Evolutionary conservation across 176 grass and related monocot species (phyloP).

Genomic region (Elymus sibiricus): DNA sequence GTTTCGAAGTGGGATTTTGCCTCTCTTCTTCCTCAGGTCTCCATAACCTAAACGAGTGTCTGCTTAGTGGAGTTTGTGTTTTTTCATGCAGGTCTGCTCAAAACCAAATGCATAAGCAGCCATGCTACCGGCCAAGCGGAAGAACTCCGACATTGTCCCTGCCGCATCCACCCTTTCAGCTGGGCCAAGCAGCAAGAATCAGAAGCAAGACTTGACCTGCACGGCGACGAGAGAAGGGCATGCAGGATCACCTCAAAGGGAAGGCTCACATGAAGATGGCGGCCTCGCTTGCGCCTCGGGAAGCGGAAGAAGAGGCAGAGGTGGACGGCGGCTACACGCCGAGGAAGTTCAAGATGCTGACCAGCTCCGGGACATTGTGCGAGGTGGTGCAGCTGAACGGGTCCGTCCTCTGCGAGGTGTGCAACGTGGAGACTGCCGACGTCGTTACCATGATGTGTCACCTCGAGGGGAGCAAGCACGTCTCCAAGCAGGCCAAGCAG

Average conservation of each 20-base stretch:
- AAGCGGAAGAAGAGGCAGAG: background rate
- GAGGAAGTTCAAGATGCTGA: background rate
- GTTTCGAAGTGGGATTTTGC: background rate
- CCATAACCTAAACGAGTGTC: background rate
- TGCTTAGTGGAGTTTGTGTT: background rate
- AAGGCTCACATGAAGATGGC: conserved; percentile 21
- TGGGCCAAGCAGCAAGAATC: background rate
- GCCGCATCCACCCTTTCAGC: background rate
- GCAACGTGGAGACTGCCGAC: background rate
- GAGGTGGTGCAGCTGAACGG: conserved; percentile 38
- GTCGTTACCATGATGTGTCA: conserved; percentile 34
- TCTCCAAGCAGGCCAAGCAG: conserved; percentile 12
- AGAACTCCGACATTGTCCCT: background rate
- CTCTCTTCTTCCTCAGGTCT: background rate
- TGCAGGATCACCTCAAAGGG: conserved; percentile 25
- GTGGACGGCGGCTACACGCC: background rate
- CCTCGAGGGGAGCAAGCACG: conserved; percentile 27
- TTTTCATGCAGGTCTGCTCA: background rate
- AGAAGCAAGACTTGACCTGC: conserved; percentile 3
- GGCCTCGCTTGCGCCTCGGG: background rate
- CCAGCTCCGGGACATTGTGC: background rate
- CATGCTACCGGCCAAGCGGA: background rate
- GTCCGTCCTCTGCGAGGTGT: conserved; percentile 37
- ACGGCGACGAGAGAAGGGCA: background rate
- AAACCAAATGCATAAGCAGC: background rate